Percentiles rank a stretch among this genome's conserved stretches.
phyloP scores from a whole-genome alignment of 176 grass and related monocot genomes.

The Lolium perenne region DNA sequence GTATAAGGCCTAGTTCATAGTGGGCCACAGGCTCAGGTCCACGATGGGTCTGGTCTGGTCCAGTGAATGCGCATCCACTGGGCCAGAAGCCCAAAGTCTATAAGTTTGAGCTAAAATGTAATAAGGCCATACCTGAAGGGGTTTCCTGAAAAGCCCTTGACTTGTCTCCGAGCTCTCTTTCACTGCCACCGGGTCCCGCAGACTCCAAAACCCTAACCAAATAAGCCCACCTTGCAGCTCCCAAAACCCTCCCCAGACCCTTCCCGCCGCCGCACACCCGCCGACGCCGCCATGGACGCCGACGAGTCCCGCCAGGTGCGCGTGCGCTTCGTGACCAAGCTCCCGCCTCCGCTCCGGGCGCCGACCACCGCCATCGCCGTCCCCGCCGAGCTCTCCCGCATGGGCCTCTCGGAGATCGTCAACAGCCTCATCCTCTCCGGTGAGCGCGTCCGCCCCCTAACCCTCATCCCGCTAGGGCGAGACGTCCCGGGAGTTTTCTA shows the following conservation, averaged over 20 bases:
- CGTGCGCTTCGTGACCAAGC: conserved; percentile 89
- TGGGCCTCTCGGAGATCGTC: conserved; percentile 93
- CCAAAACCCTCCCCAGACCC: conserved; percentile 21
- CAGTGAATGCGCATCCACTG: not conserved
- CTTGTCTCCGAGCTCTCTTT: not conserved
- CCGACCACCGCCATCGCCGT: conserved; percentile 66
- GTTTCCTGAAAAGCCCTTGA: not conserved
- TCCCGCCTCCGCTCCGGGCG: conserved; percentile 55
- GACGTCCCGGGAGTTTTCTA: not conserved
- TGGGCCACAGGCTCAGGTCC: not conserved
- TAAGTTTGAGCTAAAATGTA: not conserved
- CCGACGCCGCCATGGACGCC: conserved; percentile 43
- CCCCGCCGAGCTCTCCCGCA: conserved; percentile 73
- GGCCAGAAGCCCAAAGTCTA: not conserved
- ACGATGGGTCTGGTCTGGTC: not conserved
- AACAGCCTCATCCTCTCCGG: conserved; percentile 63
- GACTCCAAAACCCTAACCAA: conserved; percentile 54
- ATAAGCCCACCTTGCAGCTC: conserved; percentile 33
- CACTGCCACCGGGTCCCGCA: not conserved
- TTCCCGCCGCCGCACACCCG: conserved; percentile 55
- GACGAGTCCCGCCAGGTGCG: conserved; percentile 72
- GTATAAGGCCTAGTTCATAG: not conserved
- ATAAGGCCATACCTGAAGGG: not conserved
- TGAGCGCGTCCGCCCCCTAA: not conserved
- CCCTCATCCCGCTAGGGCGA: not conserved